phyloP scores from a whole-genome alignment of 2,329 filamentous ascomycete species.

The Xylariales sp. region DNA sequence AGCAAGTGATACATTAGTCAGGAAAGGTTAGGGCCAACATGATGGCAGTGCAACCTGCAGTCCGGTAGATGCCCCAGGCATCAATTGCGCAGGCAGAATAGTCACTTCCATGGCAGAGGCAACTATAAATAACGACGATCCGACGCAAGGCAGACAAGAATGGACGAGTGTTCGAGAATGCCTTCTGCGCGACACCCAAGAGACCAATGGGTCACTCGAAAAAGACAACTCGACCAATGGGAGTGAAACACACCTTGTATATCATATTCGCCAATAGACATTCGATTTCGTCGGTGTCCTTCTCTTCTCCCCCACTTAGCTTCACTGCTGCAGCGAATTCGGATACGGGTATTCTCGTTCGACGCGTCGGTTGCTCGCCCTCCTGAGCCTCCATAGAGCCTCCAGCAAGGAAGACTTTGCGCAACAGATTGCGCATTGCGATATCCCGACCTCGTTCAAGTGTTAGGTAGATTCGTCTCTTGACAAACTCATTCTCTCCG shows the following conservation, averaged over 20 bases:
- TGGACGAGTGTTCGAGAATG: neutral
- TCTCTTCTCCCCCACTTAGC: conserved; percentile 60
- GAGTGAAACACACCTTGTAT: conserved; percentile 71
- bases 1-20: conserved; percentile 29
- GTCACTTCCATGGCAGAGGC: no score
- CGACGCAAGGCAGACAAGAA: neutral
- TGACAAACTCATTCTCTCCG: conserved; percentile 90
- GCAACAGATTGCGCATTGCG: conserved; percentile 81
- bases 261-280: conserved; percentile 95
- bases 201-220: neutral
- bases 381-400: conserved; percentile 78
- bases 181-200: neutral
- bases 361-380: conserved; percentile 55
- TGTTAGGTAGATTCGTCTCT: conserved; percentile 87
- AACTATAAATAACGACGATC: conserved; percentile 13
- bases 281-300: conserved; percentile 91
- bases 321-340: conserved; percentile 84
- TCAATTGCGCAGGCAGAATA: conserved; percentile 13
- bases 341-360: conserved; percentile 73
- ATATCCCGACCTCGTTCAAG: conserved; percentile 90
- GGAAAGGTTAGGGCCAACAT: no score
- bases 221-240: neutral
- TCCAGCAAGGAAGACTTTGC: conserved; percentile 83
- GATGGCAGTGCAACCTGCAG: no score
- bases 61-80: no score